Conservation (phyloP, 2,329 filamentous ascomycete genomes). For the Hymenoscyphus repandus region DNA sequence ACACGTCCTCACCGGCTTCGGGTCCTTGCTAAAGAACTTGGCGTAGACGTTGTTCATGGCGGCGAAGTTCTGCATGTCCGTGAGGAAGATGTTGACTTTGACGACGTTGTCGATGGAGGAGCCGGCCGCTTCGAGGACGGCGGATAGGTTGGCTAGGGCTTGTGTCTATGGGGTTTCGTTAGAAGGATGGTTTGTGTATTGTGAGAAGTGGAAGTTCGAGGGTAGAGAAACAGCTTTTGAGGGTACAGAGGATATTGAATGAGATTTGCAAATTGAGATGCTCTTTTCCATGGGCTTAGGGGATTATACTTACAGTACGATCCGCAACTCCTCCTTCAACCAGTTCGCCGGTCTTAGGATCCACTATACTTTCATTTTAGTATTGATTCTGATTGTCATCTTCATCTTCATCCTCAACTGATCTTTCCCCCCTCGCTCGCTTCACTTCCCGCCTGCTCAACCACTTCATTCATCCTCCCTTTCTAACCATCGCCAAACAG, state of each 20-base stretch:
- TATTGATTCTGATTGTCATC: too few species aligned
- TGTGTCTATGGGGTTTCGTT: constrained; percentile 37
- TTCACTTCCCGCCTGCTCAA: neutral
- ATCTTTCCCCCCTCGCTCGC: neutral
- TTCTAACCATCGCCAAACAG: neutral
- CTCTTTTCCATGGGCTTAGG: neutral
- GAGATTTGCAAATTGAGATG: too few species aligned
- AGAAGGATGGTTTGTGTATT: too few species aligned
- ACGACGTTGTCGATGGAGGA: constrained; percentile 55
- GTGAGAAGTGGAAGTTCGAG: neutral
- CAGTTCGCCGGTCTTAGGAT: constrained; percentile 48
- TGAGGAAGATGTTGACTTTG: constrained; percentile 58
- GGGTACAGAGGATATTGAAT: too few species aligned
- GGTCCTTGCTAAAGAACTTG: constrained; percentile 40
- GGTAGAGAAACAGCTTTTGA: neutral
- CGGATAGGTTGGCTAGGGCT: constrained; percentile 53
- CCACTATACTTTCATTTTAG: constrained; percentile 30
- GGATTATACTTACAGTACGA: constrained; percentile 38
- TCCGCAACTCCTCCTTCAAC: constrained; percentile 53
- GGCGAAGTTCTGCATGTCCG: constrained; percentile 59
- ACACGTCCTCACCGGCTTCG: constrained; percentile 45
- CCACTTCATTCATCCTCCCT: neutral
- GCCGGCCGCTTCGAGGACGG: constrained; percentile 56
- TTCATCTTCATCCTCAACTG: too few species aligned
- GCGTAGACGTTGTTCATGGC: constrained; percentile 52